Evolutionary conservation across 1,139 yeast species (phyloP).

Genomic region (Yamadazyma trypodendri): DNA sequence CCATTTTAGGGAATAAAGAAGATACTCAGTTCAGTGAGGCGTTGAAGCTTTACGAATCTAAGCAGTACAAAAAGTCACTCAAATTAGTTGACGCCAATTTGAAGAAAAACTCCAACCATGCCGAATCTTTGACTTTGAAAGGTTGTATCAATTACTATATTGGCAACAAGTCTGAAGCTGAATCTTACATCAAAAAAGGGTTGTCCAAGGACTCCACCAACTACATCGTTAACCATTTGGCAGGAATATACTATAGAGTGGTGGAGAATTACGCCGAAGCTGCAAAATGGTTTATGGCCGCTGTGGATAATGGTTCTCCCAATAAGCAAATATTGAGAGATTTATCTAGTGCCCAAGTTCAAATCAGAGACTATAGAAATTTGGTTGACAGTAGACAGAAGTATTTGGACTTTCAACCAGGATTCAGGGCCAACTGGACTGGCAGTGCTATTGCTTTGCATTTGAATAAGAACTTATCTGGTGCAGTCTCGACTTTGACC

Average conservation of each 20-base stretch:
- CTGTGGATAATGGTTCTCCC: slow-evolving; percentile 74
- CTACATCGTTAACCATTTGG: slow-evolving; percentile 78
- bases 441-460: slow-evolving; percentile 85
- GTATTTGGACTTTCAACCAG: slow-evolving; percentile 74
- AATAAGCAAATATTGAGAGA: slow-evolving; percentile 83
- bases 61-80: slow-evolving; percentile 84
- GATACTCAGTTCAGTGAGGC: slow-evolving; percentile 78
- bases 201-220: slow-evolving; percentile 53
- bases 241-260: slow-evolving; percentile 79
- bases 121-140: slow-evolving; percentile 82
- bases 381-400: slow-evolving; percentile 64
- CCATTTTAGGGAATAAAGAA: slow-evolving; percentile 51
- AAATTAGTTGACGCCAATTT: slow-evolving; percentile 73
- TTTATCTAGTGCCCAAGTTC: slow-evolving; percentile 75
- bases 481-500: slow-evolving; percentile 68
- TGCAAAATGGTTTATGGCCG: slow-evolving; percentile 74
- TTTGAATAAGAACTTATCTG: slow-evolving; percentile 61
- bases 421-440: slow-evolving; percentile 91
- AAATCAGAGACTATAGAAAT: slow-evolving; percentile 68
- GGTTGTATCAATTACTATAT: slow-evolving; percentile 61
- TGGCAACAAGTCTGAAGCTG: slow-evolving; percentile 67
- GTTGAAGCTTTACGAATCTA: slow-evolving; percentile 74
- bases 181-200: slow-evolving; percentile 59
- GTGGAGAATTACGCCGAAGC: slow-evolving; percentile 74
- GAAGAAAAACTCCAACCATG: slow-evolving; percentile 73